Percentiles rank a stretch among this genome's conserved stretches.
phyloP scores from a whole-genome alignment of 1,139 yeast genomes.

The Sugiyamaella paludigena region DNA sequence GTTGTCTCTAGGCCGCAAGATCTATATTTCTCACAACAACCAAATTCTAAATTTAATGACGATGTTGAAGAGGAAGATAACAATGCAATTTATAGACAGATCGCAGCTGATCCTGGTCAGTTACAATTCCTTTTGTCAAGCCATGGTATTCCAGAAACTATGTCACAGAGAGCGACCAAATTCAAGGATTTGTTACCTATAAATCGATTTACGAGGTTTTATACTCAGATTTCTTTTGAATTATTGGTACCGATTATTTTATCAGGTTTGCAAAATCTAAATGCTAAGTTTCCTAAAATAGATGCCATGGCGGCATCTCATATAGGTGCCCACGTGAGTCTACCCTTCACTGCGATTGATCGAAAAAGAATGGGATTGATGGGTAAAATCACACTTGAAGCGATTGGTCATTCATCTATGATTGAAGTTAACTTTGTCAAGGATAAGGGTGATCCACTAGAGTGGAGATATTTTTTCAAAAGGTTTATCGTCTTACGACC shows the following conservation, averaged over 20 bases:
- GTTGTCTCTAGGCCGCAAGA: neutral
- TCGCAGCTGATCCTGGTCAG: slow-evolving; percentile 49
- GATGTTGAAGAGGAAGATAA: slow-evolving; percentile 23
- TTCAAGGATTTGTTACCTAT: slow-evolving; percentile 39
- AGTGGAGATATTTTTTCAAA: slow-evolving; percentile 64
- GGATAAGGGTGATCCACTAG: slow-evolving; percentile 60
- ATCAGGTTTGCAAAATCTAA: slow-evolving; percentile 43
- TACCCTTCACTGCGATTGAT: slow-evolving; percentile 47
- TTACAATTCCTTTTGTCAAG: slow-evolving; percentile 44
- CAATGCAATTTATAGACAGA: slow-evolving; percentile 40
- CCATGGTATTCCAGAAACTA: slow-evolving; percentile 28
- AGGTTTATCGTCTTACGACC: slow-evolving; percentile 52
- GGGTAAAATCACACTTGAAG: slow-evolving; percentile 48
- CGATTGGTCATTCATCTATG: slow-evolving; percentile 31
- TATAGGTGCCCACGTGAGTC: slow-evolving; percentile 26
- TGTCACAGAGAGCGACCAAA: slow-evolving; percentile 33
- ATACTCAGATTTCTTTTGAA: slow-evolving; percentile 45
- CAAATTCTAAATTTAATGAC: neutral
- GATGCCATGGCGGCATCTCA: slow-evolving; percentile 22
- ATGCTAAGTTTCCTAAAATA: slow-evolving; percentile 33
- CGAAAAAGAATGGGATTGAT: slow-evolving; percentile 46
- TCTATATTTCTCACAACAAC: slow-evolving; percentile 23
- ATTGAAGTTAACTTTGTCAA: slow-evolving; percentile 49
- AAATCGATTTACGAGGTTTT: slow-evolving; percentile 50
- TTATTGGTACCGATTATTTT: slow-evolving; percentile 43